Base-by-base conservation (phyloP, 192 early-diverging fungal species). In the Lunasporangiospora selenospora region DNA sequence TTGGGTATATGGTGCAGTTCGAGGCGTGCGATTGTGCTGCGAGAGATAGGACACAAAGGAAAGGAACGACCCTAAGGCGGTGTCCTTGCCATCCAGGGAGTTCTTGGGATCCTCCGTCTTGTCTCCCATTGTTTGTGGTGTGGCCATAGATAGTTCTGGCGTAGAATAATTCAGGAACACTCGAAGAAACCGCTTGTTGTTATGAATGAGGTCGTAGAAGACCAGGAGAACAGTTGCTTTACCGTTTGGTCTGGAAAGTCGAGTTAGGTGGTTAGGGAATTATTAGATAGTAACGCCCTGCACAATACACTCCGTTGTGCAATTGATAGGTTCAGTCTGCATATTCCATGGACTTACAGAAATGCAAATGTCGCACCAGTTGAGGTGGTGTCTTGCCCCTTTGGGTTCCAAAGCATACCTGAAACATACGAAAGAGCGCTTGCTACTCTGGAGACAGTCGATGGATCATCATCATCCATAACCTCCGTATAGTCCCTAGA, bases 41-140 rank as follows among this genome's bases (percentile, higher is more conserved):
- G 83, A 40, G 3, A 86, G 33, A 30, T 83, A 86, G 1, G 84
- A 83, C 1, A 75, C 31, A 43, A 80, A 77, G n/a, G 82, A 79
- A 44, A 86, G 38, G 26, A 80, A 79, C 4, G 66, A 44, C 3
- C 57, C 61, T 6, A 85, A 23, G 18, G 58, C 52, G n/a, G 71
- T 67, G 15, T 56, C 42, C 19, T 44, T 26, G 29, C 46, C 66
- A 6, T n/a, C n/a, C n/a, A n/a, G n/a, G n/a, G n/a, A n/a, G n/a
- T n/a, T n/a, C n/a, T n/a, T n/a, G n/a, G n/a, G n/a, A n/a, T n/a
- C 39, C 2, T 53, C 33, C 46, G 41, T 36, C 2, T 37, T 52
- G 11, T 57, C 67, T 42, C 36, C 41, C 24, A n/a, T 15, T 21
- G 27, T 13, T 48, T 39, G 37, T 24, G 4, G 19, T 38, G 42